Base-by-base conservation (phyloP, 2,329 filamentous ascomycete species). In the Corynespora cassiicola region DNA sequence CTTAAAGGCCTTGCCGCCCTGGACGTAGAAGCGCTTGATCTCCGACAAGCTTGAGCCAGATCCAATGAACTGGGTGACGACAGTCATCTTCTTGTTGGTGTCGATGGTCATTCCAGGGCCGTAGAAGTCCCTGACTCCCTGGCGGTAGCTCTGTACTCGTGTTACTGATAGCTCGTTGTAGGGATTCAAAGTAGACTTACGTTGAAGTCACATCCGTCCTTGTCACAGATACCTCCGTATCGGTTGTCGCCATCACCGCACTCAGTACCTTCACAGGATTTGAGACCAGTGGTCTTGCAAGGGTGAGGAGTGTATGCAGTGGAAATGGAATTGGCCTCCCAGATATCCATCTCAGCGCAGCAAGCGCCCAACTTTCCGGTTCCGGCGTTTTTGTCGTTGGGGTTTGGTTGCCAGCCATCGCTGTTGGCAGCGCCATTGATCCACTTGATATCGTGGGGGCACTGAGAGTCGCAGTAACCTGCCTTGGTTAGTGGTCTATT, bases 321-420 rank as follows among this genome's bases (percentile, higher is more conserved):
- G 14, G 82, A 78, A 58, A 84, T 77, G 51, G 72, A 76, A 75
- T 87, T 87, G 53, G 84, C 83, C 70, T 87, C 83, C 82, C 83
- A 86, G 65, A 84, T 75, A 54, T 87, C 84, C 77, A 87, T 83
- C 67, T 87, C 84, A 27, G 77, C 70, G 65, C 84, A 87, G 78
- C 84, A 87, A 24, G 82, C 74, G 45, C 84, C 84, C 32, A 76
- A 69, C 27, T 66, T 65, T 24, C 78, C 79, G 16, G 66, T 59
- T 39, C 80, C 81, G 21, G 76, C 71, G 58, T 81, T 81, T 49
- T 65, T 48, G 54, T 85, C 81, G 57, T 72, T 78, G 31, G 55
- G 46, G 2, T 78, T 79, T 11, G 77, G 64, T 41, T 55, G 52
- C 79, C 79, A 81, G 48, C 73, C 74, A 1, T 78, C 75, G 16